Percentiles rank a stretch among this genome's conserved stretches.
Evolutionary conservation across 495 filamentous ascomycete genomes (phyloP).

Genomic region (Pyrenula massariospora): DNA sequence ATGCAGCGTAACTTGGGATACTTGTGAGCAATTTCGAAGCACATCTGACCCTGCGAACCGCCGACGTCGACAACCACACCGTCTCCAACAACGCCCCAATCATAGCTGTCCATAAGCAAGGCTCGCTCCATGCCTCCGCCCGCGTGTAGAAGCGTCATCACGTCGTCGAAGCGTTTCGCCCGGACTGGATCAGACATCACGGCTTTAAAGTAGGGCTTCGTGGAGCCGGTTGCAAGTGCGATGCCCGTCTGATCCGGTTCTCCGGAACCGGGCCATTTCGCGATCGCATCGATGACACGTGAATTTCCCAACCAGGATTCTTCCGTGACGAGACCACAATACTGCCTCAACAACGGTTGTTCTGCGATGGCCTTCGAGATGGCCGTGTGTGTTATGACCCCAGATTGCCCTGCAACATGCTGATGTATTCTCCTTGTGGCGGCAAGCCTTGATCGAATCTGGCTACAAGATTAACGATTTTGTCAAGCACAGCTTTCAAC

Average conservation of each 20-base stretch:
- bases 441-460: neutral
- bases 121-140: constrained; percentile 7
- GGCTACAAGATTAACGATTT: neutral
- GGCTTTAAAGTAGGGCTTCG: constrained; percentile 11
- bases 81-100: constrained; percentile 11
- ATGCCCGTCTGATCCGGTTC: constrained; percentile 4
- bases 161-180: constrained; percentile 9
- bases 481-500: neutral
- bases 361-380: constrained; percentile 8
- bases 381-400: constrained; percentile 33
- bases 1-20: neutral
- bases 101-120: constrained; percentile 13
- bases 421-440: neutral
- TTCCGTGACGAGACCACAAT: neutral
- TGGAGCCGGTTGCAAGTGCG: constrained; percentile 12
- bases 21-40: constrained; percentile 10
- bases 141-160: constrained; percentile 10
- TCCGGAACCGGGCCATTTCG: neutral
- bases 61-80: constrained; percentile 9
- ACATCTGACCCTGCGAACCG: constrained; percentile 10
- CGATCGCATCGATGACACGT: constrained; percentile 1
- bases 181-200: constrained; percentile 1
- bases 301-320: too few species aligned
- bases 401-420: neutral
- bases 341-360: too few species aligned